A percentile compares a stretch with the other conserved stretches of the same genome.
These are phyloP conservation scores for Hirschioporus abietinus DNA, from an alignment of 768 basidiomycete species.

Conservation along the genomic window DNA sequence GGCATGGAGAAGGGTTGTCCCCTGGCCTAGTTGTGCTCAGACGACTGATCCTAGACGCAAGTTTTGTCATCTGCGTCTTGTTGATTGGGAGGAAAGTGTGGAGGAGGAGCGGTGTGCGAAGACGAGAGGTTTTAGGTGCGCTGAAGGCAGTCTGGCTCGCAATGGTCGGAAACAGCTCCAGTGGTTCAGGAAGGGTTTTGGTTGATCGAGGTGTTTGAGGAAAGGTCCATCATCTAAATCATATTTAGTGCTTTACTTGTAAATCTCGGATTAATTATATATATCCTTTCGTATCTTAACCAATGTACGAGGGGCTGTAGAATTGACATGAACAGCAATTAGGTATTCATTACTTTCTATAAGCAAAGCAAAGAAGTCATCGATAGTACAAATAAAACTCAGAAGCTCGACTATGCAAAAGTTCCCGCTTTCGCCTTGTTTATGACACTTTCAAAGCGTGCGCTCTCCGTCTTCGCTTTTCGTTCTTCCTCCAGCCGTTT, in stretches of 20 bases:
- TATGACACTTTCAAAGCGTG: background rate
- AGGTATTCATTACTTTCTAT: background rate
- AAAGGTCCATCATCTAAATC: background rate
- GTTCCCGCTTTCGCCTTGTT: background rate
- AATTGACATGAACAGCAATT: background rate
- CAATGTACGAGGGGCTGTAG: background rate
- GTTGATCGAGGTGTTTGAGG: constrained; percentile 43
- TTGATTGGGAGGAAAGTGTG: constrained; percentile 53
- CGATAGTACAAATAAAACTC: background rate
- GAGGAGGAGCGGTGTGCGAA: constrained; percentile 63
- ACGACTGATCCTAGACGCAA: constrained; percentile 71
- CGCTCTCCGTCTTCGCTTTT: background rate
- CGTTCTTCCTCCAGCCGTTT: background rate
- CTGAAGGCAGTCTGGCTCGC: constrained; percentile 67
- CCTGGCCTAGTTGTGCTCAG: constrained; percentile 65
- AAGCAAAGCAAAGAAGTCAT: background rate
- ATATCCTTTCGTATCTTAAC: background rate
- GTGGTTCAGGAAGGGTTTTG: constrained; percentile 34
- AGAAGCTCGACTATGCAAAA: background rate
- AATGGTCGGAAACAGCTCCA: constrained; percentile 45
- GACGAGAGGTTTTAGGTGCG: constrained; percentile 63
- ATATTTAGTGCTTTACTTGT: background rate
- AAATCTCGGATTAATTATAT: background rate
- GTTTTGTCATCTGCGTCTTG: constrained; percentile 65
- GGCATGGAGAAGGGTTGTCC: constrained; percentile 49